phyloP scores from a whole-genome alignment of 2,329 filamentous ascomycete species.

The Colletotrichum tabaci region DNA sequence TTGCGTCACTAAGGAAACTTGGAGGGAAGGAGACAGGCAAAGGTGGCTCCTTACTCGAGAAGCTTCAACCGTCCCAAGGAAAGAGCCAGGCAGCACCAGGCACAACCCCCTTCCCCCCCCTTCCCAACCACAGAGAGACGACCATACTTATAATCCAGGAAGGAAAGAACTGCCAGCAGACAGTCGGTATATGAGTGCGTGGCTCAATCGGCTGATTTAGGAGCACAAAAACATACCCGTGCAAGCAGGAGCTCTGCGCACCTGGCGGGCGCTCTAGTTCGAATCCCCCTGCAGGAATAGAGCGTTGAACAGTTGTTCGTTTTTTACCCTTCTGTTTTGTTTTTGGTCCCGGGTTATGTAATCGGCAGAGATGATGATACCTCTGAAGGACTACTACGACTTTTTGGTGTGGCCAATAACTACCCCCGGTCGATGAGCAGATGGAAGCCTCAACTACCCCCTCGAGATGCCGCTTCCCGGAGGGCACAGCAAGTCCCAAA shows the following conservation, averaged over 20 bases:
- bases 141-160: not conserved
- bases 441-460: not conserved
- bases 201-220: conserved; percentile 4
- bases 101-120: not conserved
- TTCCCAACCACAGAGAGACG: not conserved
- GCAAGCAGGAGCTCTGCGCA: conserved; percentile 3
- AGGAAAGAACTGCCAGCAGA: not conserved
- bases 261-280: conserved; percentile 15
- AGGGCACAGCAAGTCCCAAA: no score
- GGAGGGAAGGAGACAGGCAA: not conserved
- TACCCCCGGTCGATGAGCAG: no score
- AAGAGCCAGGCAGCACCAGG: conserved; percentile 1
- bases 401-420: not conserved
- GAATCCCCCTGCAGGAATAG: conserved; percentile 10
- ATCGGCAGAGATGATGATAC: no score
- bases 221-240: conserved; percentile 9
- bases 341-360: no score
- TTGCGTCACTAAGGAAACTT: not conserved
- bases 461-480: no score
- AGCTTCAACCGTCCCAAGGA: not conserved
- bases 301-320: conserved; percentile 7
- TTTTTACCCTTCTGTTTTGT: not conserved
- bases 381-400: not conserved
- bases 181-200: conserved; percentile 13
- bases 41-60: not conserved